Evolutionary conservation across 805 yeast species (phyloP), one percentile per base, ranked within the genome.

Genomic region (Wickerhamiella spandovensis): DNA sequence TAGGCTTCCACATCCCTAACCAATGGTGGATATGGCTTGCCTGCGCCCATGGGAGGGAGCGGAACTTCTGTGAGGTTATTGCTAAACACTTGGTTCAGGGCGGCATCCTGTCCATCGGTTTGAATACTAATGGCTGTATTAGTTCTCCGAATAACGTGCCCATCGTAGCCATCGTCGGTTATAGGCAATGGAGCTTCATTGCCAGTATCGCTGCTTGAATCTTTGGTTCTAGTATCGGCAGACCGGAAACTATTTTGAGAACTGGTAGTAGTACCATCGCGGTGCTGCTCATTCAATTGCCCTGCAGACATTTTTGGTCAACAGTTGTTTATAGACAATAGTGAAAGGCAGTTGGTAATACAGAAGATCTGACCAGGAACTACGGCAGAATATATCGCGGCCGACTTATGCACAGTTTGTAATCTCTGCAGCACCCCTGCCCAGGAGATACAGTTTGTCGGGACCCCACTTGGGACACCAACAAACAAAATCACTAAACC

Each of bases 1-100:
- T 53, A 56, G 35, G 51, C 51, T 3, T 49, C 35, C 22, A 20
- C 10, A n/a, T 43, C 50, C n/a, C 15, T 39, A 30, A 48, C 22
- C 43, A 42, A 8, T 2, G 50, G 50, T 2, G 50, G 50, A 23
- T 48, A 44, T 2, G 46, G 50, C n/a, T 30, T 24, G 24, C 43
- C 45, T 5, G 18, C 32, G 20, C 49, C 49, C 49, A 47, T 47
- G 15, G 46, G 18, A 20, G 46, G 46, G 4, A 44, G 22, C 7
- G 38, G 46, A 5, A 12, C 25, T 5, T 9, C n/a, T 15, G 23
- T 3, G 5, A 18, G n/a, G 10, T 32, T 18, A 15, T 23, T 17
- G 46, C 22, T 28, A 28, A 25, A 44, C 12, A 44, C 38, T 13
- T 28, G 38, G 17, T 32, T 20, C 15, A 44, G 46, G n/a, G 23